Evolutionary conservation across 2,329 filamentous ascomycete species (phyloP).

Genomic region (Fusarium vanettenii): DNA sequence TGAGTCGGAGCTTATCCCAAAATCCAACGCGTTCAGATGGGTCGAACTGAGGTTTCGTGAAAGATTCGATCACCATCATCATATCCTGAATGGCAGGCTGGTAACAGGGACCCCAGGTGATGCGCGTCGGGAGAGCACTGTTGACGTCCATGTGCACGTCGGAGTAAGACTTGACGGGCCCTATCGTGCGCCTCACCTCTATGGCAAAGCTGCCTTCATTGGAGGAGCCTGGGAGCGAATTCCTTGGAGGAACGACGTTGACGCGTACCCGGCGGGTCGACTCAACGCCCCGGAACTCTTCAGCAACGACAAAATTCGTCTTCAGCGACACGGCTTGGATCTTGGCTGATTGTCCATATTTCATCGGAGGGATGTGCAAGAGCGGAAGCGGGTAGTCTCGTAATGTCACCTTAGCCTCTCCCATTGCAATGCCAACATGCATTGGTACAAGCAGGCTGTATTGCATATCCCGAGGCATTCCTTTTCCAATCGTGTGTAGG

Average conservation of each 20-base stretch:
- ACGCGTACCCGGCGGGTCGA: conserved; percentile 85
- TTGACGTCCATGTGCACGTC: conserved; percentile 94
- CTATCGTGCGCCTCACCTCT: conserved; percentile 89
- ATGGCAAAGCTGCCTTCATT: conserved; percentile 79
- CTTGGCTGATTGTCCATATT: conserved; percentile 81
- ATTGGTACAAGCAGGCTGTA: conserved; percentile 92
- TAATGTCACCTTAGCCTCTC: conserved; percentile 86
- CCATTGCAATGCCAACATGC: conserved; percentile 89
- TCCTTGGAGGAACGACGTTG: conserved; percentile 80
- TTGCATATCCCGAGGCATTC: conserved; percentile 91
- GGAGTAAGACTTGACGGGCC: conserved; percentile 95
- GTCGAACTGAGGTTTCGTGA: conserved; percentile 95
- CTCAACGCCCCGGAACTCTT: conserved; percentile 86
- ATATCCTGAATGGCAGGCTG: conserved; percentile 98
- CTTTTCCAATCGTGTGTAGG: conserved; percentile 91
- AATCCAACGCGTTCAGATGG: conserved; percentile 94
- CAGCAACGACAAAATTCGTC: conserved; percentile 94
- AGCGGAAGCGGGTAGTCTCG: conserved; percentile 95
- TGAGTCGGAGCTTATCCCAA: conserved; percentile 97
- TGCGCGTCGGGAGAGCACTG: conserved; percentile 88
- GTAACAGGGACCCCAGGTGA: conserved; percentile 98
- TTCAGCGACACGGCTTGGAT: conserved; percentile 85
- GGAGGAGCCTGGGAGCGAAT: conserved; percentile 64
- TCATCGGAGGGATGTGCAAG: conserved; percentile 87
- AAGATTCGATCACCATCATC: conserved; percentile 99